Percentiles rank a stretch among this genome's conserved stretches.
Conservation (phyloP, 1,284 basidiomycete species). For the Pisolithus thermaeus region DNA sequence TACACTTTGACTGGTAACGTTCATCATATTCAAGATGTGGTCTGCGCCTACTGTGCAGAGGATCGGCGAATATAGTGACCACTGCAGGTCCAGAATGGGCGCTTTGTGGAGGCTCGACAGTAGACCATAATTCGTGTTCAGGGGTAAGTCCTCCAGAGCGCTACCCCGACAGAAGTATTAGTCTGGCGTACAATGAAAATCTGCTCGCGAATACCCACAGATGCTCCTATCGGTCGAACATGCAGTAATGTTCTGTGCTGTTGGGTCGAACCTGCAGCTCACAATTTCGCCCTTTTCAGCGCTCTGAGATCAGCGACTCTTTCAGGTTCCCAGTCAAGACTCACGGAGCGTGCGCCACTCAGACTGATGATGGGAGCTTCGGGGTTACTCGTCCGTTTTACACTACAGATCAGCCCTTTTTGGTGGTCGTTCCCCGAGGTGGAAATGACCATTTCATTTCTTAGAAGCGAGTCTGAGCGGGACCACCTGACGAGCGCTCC, state of each 20-base stretch:
- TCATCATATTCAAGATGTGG: conserved; percentile 68
- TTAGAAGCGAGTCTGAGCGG: conserved; percentile 51
- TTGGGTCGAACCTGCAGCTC: conserved; percentile 76
- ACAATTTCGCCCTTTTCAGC: conserved; percentile 61
- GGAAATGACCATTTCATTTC: conserved; percentile 70
- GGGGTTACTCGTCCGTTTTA: too few relatives aligned
- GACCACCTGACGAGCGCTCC: conserved; percentile 62
- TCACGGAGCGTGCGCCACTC: conserved; percentile 63
- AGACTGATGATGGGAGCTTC: too few relatives aligned
- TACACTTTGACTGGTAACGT: conserved; percentile 45
- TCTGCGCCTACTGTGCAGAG: conserved; percentile 84
- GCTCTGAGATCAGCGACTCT: conserved; percentile 4
- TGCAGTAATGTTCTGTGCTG: conserved; percentile 77
- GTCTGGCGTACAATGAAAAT: neutral
- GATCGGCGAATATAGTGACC: conserved; percentile 65
- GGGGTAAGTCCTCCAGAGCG: conserved; percentile 78
- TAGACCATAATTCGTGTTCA: conserved; percentile 78
- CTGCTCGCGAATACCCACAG: conserved; percentile 43
- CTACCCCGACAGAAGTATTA: conserved; percentile 31
- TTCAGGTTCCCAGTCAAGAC: conserved; percentile 11
- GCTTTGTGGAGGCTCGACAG: conserved; percentile 72
- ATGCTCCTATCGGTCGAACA: conserved; percentile 76
- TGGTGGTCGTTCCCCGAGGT: conserved; percentile 23
- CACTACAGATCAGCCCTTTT: too few relatives aligned
- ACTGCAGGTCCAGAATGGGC: conserved; percentile 75